Conservation (phyloP, 1,139 yeast genomes). For the Pichia sp. region DNA sequence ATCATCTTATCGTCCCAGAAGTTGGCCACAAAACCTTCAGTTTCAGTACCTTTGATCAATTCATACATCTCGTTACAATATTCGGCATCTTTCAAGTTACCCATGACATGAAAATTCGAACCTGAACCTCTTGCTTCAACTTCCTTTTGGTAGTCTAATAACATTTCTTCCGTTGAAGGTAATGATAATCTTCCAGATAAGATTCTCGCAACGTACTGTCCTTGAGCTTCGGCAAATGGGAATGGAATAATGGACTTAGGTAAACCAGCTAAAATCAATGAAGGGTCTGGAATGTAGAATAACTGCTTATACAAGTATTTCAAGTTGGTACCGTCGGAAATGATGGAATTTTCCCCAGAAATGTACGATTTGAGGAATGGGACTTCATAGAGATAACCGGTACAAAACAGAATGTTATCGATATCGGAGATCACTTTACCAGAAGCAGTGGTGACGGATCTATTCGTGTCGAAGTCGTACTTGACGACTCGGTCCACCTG, state of each 20-base stretch:
- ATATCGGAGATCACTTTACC: constrained; percentile 26
- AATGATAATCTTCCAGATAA: constrained; percentile 33
- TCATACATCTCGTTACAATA: constrained; percentile 23
- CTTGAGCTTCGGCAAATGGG: constrained; percentile 41
- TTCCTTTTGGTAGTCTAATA: constrained; percentile 16
- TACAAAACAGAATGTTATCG: constrained; percentile 37
- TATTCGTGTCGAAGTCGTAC: constrained; percentile 22
- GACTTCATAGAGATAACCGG: constrained; percentile 38
- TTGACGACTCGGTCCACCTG: constrained; percentile 27
- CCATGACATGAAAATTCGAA: constrained; percentile 23
- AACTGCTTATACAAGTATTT: constrained; percentile 35
- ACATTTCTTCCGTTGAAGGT: constrained; percentile 31
- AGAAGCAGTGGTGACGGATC: constrained; percentile 27
- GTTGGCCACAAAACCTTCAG: constrained; percentile 24
- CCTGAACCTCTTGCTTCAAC: constrained; percentile 21
- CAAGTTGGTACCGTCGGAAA: constrained; percentile 30
- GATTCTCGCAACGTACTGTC: constrained; percentile 35
- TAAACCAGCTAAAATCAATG: constrained; percentile 33
- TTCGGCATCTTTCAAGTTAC: constrained; percentile 22
- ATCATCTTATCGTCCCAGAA: constrained; percentile 21
- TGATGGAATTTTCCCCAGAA: constrained; percentile 23
- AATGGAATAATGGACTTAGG: constrained; percentile 38
- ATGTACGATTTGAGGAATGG: constrained; percentile 33
- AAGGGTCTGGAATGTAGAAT: constrained; percentile 38
- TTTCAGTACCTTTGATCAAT: constrained; percentile 18